These are phyloP conservation scores for Cladosporium velox DNA, from an alignment of 2,329 filamentous ascomycete genomes.

Conservation along the genomic window DNA sequence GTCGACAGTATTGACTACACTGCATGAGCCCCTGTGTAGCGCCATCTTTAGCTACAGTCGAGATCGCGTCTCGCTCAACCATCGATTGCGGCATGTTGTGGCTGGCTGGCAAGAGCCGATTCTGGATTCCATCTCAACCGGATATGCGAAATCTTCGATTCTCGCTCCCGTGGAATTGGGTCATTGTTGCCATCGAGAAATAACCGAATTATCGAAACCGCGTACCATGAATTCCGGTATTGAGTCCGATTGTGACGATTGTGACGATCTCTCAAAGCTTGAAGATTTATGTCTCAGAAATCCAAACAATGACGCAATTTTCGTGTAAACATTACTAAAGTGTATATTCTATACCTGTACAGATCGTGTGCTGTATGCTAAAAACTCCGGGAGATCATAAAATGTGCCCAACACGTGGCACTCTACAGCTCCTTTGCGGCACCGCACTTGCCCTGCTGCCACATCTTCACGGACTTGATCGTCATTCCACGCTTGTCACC, in stretches of 20 bases:
- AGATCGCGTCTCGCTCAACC: constrained; percentile 2
- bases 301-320: constrained; percentile 2
- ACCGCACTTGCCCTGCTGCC: constrained; percentile 54
- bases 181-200: background rate
- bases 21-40: constrained; percentile 3
- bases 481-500: constrained; percentile 41
- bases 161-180: background rate
- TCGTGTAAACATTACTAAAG: constrained; percentile 3
- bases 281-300: background rate
- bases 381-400: constrained; percentile 10
- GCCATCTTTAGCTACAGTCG: constrained; percentile 7
- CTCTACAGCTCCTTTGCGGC: constrained; percentile 8
- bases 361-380: background rate
- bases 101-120: background rate
- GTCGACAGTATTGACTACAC: background rate
- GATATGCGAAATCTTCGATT: background rate
- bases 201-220: background rate
- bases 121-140: background rate
- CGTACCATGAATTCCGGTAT: background rate
- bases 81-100: background rate
- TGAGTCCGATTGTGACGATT: background rate
- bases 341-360: constrained; percentile 1
- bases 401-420: background rate
- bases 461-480: constrained; percentile 69
- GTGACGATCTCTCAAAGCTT: background rate